Evolutionary conservation across 108 stramenopile genomes (phyloP).

Genomic region (Cyclotella sp.): DNA sequence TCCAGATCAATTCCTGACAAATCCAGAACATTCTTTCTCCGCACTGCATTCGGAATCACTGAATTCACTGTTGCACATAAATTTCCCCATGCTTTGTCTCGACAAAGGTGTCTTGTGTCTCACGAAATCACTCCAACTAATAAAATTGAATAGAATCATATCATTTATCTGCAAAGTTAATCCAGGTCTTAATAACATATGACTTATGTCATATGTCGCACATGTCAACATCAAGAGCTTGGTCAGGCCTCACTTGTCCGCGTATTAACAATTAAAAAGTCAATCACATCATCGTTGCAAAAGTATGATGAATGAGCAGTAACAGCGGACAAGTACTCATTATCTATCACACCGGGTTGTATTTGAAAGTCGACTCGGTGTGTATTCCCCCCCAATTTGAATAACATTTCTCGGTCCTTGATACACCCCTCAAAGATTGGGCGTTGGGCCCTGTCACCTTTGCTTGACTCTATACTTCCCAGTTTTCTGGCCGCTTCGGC

Average conservation of each 20-base stretch:
- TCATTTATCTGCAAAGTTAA: background rate
- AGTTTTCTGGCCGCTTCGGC: slow-evolving; percentile 44
- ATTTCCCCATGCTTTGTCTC: slow-evolving; percentile 80
- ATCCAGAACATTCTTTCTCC: slow-evolving; percentile 46
- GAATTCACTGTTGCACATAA: slow-evolving; percentile 76
- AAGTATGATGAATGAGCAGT: slow-evolving; percentile 76
- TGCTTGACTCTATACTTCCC: slow-evolving; percentile 15
- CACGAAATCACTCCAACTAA: slow-evolving; percentile 33
- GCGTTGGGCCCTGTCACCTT: slow-evolving; percentile 10
- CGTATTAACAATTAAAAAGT: slow-evolving; percentile 64
- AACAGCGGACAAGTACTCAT: slow-evolving; percentile 82
- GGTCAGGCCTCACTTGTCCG: slow-evolving; percentile 8
- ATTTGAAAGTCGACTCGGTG: slow-evolving; percentile 70
- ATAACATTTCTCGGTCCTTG: slow-evolving; percentile 43
- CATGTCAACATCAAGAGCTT: background rate
- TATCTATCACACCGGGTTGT: slow-evolving; percentile 79
- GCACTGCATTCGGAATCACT: slow-evolving; percentile 38
- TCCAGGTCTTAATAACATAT: background rate
- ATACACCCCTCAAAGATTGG: slow-evolving; percentile 49
- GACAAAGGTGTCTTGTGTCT: slow-evolving; percentile 73
- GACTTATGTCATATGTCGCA: background rate
- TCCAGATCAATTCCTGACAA: slow-evolving; percentile 20
- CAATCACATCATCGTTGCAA: slow-evolving; percentile 66
- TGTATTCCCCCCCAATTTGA: slow-evolving; percentile 73
- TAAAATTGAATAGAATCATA: slow-evolving; percentile 10